These are phyloP conservation scores for Colletotrichum simmondsii DNA, from an alignment of 2,329 filamentous ascomycete species.

Conservation along the genomic window DNA sequence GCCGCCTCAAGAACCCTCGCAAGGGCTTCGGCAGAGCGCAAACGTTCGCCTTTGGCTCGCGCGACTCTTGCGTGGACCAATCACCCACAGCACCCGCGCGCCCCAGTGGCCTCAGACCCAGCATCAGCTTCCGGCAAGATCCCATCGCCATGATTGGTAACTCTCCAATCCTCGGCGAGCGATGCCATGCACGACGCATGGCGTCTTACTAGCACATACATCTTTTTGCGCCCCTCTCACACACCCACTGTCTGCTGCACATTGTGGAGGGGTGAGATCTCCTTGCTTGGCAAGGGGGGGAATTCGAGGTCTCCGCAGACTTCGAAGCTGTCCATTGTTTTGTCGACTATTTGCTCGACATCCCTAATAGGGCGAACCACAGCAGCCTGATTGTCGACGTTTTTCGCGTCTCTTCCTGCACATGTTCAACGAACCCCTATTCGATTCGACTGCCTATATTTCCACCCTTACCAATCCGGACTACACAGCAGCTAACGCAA, in stretches of 20 bases:
- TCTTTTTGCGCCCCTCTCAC: conserved; percentile 6
- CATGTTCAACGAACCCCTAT: conserved; percentile 28
- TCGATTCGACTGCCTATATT: conserved; percentile 33
- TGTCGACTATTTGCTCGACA: conserved; percentile 14
- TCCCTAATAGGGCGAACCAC: conserved; percentile 35
- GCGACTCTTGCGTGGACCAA: conserved; percentile 63
- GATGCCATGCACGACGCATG: conserved; percentile 69
- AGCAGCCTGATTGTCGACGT: conserved; percentile 35
- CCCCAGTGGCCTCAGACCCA: conserved; percentile 47
- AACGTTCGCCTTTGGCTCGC: conserved; percentile 94
- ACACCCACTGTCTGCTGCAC: conserved; percentile 41
- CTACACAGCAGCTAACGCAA: conserved; percentile 30
- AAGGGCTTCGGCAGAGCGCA: conserved; percentile 88
- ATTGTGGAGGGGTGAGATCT: conserved; percentile 36
- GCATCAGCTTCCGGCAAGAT: conserved; percentile 47
- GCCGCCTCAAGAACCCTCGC: conserved; percentile 86
- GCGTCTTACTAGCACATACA: conserved; percentile 66
- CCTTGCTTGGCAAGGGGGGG: conserved; percentile 24
- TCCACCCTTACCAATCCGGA: conserved; percentile 20
- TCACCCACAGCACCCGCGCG: conserved; percentile 65
- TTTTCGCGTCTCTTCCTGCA: conserved; percentile 33
- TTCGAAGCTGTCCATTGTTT: conserved; percentile 2
- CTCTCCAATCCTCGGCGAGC: conserved; percentile 59
- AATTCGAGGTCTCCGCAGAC: not conserved
- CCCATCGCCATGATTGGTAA: conserved; percentile 57